A percentile compares a stretch with the other conserved stretches of the same genome.
Evolutionary conservation across 108 stramenopile species (phyloP).

Genomic region (Skeletonema potamos): DNA sequence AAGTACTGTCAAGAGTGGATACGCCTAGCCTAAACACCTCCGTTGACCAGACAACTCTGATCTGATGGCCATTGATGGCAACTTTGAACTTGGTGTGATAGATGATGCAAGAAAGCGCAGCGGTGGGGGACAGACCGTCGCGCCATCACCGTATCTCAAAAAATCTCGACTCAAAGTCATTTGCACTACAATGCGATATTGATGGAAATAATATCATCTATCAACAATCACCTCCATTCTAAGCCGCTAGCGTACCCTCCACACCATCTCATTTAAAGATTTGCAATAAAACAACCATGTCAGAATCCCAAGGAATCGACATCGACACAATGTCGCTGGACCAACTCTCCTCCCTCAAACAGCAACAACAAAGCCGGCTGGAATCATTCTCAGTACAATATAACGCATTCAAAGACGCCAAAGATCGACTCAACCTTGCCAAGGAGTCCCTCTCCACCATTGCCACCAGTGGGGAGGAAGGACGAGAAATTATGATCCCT

Average conservation of each 20-base stretch:
- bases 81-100: neutral
- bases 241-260: no score
- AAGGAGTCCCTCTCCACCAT: conserved; percentile 47
- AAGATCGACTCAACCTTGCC: conserved; percentile 68
- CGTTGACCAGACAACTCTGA: neutral
- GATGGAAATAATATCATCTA: neutral
- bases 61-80: conserved; percentile 1
- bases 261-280: no score
- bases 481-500: conserved; percentile 78
- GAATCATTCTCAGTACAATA: conserved; percentile 71
- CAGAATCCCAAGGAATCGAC: conserved; percentile 42
- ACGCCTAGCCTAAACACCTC: neutral
- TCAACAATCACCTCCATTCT: neutral
- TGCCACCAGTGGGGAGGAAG: conserved; percentile 29
- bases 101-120: neutral
- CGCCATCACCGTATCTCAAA: neutral
- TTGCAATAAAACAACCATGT: conserved; percentile 12
- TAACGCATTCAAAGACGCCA: conserved; percentile 74
- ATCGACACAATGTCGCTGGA: conserved; percentile 81
- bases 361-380: conserved; percentile 73
- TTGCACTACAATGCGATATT: neutral
- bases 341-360: conserved; percentile 75
- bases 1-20: neutral
- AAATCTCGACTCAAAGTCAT: no score
- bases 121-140: neutral